Percentiles rank a stretch among this genome's conserved stretches.
Evolutionary conservation across 2,329 filamentous ascomycete genomes (phyloP).

Genomic region (Neobulgaria alba): DNA sequence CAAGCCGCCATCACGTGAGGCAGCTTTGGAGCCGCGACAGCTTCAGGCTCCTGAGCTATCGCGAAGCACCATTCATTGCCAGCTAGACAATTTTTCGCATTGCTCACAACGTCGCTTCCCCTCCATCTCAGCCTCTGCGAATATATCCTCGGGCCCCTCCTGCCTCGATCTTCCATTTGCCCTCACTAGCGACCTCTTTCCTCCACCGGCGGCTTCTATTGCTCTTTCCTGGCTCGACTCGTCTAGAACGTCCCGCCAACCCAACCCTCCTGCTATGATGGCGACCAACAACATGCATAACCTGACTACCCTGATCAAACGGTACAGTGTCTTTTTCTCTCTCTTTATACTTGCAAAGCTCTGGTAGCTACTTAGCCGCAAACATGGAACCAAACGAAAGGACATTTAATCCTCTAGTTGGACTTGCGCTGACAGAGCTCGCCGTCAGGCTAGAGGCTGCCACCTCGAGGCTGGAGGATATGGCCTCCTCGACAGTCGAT

Average conservation of each 20-base stretch:
- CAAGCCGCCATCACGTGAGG: no score
- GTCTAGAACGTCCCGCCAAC: not conserved
- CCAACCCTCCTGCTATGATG: slow-evolving; percentile 39
- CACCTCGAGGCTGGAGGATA: slow-evolving; percentile 91
- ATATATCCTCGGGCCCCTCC: not conserved
- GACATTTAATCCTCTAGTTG: no score
- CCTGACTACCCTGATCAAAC: slow-evolving; percentile 93
- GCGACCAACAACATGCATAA: slow-evolving; percentile 86
- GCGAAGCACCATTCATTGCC: not conserved
- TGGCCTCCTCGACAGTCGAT: slow-evolving; percentile 68
- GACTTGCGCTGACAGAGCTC: no score
- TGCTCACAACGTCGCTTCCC: not conserved
- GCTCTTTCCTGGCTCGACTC: not conserved
- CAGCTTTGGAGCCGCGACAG: not conserved
- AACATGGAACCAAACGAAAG: no score
- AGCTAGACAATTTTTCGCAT: no score
- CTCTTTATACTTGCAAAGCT: no score
- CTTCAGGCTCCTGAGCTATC: not conserved
- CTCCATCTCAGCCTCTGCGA: not conserved
- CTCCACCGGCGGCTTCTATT: no score
- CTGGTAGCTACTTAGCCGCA: no score
- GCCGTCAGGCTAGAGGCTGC: slow-evolving; percentile 83
- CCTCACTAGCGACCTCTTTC: not conserved
- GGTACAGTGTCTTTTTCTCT: slow-evolving; percentile 49
- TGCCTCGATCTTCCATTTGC: not conserved